These are phyloP conservation scores for Tylopilus balloui DNA, from an alignment of 768 basidiomycete species.

Conservation along the genomic window DNA sequence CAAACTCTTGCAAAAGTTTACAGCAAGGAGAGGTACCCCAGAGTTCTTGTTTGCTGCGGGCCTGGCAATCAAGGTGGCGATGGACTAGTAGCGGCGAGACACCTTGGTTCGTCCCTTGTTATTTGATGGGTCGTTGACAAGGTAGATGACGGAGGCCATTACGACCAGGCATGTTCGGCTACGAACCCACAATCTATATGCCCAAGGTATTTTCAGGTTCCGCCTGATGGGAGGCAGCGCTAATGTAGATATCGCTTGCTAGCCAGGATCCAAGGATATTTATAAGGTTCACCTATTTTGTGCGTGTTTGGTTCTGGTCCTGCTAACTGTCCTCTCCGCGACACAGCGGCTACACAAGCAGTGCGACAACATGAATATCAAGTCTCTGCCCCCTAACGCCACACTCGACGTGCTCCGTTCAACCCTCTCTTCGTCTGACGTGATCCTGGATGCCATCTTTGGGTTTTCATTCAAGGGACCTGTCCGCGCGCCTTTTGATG, in stretches of 20 bases:
- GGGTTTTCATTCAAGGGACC: constrained; percentile 97
- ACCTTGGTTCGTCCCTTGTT: constrained; percentile 59
- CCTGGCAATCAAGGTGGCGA: constrained; percentile 98
- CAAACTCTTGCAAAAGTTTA: constrained; percentile 82
- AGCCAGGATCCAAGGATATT: constrained; percentile 92
- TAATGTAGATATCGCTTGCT: constrained; percentile 2
- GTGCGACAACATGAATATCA: constrained; percentile 85
- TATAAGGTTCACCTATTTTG: constrained; percentile 55
- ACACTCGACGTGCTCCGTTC: constrained; percentile 43
- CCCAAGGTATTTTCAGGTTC: constrained; percentile 64
- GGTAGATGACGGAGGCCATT: background rate
- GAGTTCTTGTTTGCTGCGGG: constrained; percentile 93
- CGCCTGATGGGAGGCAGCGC: background rate
- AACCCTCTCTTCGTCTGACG: constrained; percentile 59
- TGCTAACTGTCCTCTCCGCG: background rate
- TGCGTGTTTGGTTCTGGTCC: background rate
- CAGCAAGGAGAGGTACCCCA: constrained; percentile 56
- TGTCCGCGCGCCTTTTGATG: constrained; percentile 82
- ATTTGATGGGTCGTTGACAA: background rate
- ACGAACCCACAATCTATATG: constrained; percentile 84
- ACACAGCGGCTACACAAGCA: constrained; percentile 74
- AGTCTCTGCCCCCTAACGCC: constrained; percentile 52
- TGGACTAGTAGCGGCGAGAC: constrained; percentile 92
- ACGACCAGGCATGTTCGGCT: constrained; percentile 81
- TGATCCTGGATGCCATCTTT: constrained; percentile 94